Percentiles rank a stretch among this genome's conserved stretches.
These are phyloP conservation scores for Artomyces pyxidatus DNA, from an alignment of 768 basidiomycete species.

Conservation along the genomic window DNA sequence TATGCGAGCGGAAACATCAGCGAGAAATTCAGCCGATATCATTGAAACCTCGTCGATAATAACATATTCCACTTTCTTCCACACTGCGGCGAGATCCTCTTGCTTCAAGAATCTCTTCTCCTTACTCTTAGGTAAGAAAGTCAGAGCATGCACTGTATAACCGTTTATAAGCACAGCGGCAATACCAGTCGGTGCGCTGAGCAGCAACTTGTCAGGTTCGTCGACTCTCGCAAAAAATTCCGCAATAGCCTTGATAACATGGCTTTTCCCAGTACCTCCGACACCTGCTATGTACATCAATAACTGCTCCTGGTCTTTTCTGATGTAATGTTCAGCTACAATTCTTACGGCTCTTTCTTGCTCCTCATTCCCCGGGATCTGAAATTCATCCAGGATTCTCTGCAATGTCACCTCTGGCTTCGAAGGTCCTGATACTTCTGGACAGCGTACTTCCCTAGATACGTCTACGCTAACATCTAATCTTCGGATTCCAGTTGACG, in stretches of 20 bases:
- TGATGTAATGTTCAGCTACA: neutral
- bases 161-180: constrained; percentile 23
- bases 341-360: neutral
- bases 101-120: neutral
- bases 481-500: too few relatives aligned
- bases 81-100: constrained; percentile 7
- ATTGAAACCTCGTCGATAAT: constrained; percentile 19
- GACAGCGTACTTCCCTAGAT: too few relatives aligned
- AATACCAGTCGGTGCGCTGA: constrained; percentile 24
- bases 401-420: too few relatives aligned
- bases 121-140: constrained; percentile 9
- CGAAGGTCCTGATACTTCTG: too few relatives aligned
- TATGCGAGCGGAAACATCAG: constrained; percentile 15
- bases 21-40: constrained; percentile 17
- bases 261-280: neutral
- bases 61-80: constrained; percentile 14
- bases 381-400: neutral
- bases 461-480: too few relatives aligned
- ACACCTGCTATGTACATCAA: neutral
- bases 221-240: constrained; percentile 11
- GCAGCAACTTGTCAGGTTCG: constrained; percentile 6
- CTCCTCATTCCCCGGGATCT: neutral
- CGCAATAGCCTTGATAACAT: constrained; percentile 20
- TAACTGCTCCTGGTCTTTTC: neutral
- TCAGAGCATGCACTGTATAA: constrained; percentile 23